Conservation (phyloP, 352 stramenopile species). For the Phytophthora tentaculata region DNA sequence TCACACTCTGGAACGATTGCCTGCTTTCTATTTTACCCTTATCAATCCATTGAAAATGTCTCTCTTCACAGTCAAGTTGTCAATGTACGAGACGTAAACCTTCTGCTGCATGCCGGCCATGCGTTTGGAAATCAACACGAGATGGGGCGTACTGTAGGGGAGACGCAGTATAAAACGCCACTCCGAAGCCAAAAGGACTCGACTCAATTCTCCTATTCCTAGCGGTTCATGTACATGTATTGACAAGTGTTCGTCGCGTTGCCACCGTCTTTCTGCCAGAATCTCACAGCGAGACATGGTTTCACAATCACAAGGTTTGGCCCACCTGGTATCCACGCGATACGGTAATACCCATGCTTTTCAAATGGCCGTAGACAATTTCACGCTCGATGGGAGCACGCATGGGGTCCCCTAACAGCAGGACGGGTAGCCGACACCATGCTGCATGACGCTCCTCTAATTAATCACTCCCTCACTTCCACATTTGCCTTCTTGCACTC, state of each 20-base stretch:
- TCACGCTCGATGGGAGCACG: neutral
- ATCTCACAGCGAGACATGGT: neutral
- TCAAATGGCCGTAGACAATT: neutral
- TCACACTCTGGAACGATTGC: neutral
- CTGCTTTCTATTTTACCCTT: neutral
- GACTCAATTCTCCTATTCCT: too few relatives aligned
- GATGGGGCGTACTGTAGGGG: conserved; percentile 6
- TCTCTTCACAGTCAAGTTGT: too few relatives aligned
- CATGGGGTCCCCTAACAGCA: neutral
- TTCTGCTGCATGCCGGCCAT: conserved; percentile 7
- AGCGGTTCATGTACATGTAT: too few relatives aligned
- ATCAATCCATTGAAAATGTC: too few relatives aligned
- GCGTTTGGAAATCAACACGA: conserved; percentile 10
- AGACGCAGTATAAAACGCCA: neutral
- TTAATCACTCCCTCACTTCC: conserved; percentile 15
- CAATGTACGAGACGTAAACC: conserved; percentile 4
- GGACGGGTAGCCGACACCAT: neutral
- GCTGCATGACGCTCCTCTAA: neutral
- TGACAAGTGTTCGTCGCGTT: neutral
- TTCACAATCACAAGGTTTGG: neutral
- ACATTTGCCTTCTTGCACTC: conserved; percentile 17
- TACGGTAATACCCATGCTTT: neutral
- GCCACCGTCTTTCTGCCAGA: neutral
- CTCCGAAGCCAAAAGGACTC: neutral
- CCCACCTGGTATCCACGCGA: neutral